Conservation (phyloP, 441 rosid genomes). For the Dalechampia spathulata region DNA sequence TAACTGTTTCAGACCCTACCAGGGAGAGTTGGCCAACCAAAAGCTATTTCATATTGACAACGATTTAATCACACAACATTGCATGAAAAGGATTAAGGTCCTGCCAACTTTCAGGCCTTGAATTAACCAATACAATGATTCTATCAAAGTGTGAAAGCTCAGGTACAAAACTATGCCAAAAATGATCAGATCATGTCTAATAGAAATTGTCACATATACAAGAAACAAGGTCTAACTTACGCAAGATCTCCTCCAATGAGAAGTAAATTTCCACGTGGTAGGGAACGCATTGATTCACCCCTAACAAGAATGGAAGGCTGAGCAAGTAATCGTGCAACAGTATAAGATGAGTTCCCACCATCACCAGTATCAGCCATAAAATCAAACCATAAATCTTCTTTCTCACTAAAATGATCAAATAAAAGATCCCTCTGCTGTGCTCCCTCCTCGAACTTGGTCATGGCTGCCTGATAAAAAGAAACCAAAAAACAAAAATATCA, state of each 20-base stretch:
- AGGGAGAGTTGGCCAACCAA: neutral
- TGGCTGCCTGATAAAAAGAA: conserved; percentile 70
- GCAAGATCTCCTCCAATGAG: conserved; percentile 99
- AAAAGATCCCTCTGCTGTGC: conserved; percentile 51
- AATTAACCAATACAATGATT: neutral
- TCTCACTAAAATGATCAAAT: conserved; percentile 72
- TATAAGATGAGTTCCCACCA: conserved; percentile 95
- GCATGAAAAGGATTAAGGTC: neutral
- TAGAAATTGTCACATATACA: neutral
- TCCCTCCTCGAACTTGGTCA: conserved; percentile 55
- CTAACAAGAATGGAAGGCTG: conserved; percentile 56
- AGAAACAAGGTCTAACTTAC: conserved; percentile 48
- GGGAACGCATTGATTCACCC: conserved; percentile 34
- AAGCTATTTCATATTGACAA: neutral
- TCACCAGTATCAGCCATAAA: conserved; percentile 99
- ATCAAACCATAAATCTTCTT: conserved; percentile 90
- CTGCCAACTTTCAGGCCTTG: neutral
- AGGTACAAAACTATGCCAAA: neutral
- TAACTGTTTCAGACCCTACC: neutral
- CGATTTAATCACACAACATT: neutral
- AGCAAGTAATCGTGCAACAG: conserved; percentile 84
- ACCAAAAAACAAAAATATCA: neutral
- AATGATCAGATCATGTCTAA: neutral
- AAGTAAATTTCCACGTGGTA: conserved; percentile 74
- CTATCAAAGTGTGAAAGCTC: neutral